Base-by-base conservation (phyloP, 805 yeast species). In the Isabelozyma gotoi region DNA sequence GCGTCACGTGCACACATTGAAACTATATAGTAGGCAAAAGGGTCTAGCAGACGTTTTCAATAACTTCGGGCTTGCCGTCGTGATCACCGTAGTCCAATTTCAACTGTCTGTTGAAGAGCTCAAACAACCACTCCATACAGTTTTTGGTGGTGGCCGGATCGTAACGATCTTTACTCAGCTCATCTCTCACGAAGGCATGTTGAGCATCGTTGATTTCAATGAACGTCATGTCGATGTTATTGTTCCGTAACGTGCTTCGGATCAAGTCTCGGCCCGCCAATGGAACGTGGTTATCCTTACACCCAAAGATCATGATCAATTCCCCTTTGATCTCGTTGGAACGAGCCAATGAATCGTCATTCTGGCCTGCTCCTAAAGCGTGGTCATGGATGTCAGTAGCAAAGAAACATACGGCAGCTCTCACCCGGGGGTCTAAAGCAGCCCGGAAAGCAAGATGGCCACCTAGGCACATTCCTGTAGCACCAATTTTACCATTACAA, bases 381-480 rank as follows among this genome's bases (percentile, higher is more conserved):
- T 76, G 82, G 46, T 72, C 72, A 59, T 87, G 94, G 56, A 87
- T 82, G 55, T 86, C 94, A 5, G 95, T 86, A 11, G 89, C 87
- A 67, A 86, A 86, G 65, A 85, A 86, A 48, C 90, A 81, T 15
- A 85, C 85, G 8, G 84, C 76, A 14, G 91, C 88, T 10, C 69
- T 67, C 36, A 86, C 80, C 44, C 88, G 65, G 31, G 74, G 68
- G 55, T 85, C 88, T 50, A 85, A 69, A 2, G 84, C 81, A 2
- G 82, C 74, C 51, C 95, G 71, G 66, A 76, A 84, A 1, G 94
- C 92, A 53, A 85, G 68, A 59, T 86, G 94, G 1, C 94, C 95
- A 16, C 94, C 94, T 31, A 86, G 76, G 60, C 95, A 87, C 94
- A 87, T 87, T 15, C 94, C 95, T 2, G 92, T 85, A 36, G 90